Percentiles rank a stretch among this genome's conserved stretches.
Evolutionary conservation across 106 monocot genomes (phyloP).

Genomic region (Apostasia shenzhenica): DNA sequence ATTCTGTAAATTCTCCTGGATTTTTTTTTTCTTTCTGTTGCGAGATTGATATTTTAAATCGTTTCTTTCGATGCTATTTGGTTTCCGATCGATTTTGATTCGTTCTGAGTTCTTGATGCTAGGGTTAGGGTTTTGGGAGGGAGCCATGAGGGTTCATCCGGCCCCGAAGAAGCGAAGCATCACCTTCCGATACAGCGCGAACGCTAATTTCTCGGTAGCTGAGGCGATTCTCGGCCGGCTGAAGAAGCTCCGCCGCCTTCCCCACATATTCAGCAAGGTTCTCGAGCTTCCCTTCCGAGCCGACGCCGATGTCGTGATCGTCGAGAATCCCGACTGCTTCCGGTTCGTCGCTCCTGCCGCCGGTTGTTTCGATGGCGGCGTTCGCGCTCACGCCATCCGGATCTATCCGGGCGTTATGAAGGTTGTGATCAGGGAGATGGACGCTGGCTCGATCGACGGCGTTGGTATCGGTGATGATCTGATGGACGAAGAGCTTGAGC

Average conservation of each 20-base stretch:
- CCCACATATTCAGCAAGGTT: conserved; percentile 62
- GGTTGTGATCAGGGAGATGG: conserved; percentile 29
- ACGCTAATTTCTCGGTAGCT: conserved; percentile 4
- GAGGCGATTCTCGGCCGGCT: conserved; percentile 9
- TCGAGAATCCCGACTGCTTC: conserved; percentile 28
- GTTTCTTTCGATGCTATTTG: background rate
- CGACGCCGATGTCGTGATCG: conserved; percentile 39
- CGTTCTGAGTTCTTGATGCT: background rate
- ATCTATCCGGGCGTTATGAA: conserved; percentile 57
- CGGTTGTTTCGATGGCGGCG: conserved; percentile 5
- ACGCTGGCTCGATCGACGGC: background rate
- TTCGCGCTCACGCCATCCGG: conserved; percentile 35
- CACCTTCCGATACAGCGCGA: conserved; percentile 24
- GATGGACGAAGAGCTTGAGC: conserved; percentile 30
- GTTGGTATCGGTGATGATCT: conserved; percentile 4
- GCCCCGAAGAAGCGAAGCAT: conserved; percentile 42
- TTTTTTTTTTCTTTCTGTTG: background rate
- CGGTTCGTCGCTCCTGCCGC: conserved; percentile 19
- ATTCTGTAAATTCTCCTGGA: background rate
- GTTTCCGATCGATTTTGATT: background rate
- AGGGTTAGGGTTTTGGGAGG: background rate
- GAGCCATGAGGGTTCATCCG: conserved; percentile 63
- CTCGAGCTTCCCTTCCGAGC: conserved; percentile 59
- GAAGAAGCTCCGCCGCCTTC: conserved; percentile 62
- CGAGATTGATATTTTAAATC: background rate